Conservation (phyloP, 192 early-diverging fungal genomes). For the Coemansia sp. region DNA sequence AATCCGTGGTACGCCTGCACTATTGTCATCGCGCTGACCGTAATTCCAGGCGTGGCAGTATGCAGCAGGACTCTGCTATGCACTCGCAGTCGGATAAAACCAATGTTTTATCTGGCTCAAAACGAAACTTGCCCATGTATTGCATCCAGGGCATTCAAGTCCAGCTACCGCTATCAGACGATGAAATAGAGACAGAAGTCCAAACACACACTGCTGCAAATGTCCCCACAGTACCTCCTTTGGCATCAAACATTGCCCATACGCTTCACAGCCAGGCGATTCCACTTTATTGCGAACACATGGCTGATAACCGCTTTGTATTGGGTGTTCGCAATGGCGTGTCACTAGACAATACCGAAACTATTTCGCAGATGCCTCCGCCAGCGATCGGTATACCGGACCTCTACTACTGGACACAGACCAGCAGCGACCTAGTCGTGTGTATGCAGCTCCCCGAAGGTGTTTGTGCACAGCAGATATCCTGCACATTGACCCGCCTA, state of each 20-base stretch:
- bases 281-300: constrained; percentile 36
- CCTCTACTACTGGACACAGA: constrained; percentile 70
- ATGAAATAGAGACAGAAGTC: too few relatives aligned
- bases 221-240: background rate
- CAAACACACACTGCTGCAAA: too few relatives aligned
- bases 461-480: constrained; percentile 54
- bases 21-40: constrained; percentile 15
- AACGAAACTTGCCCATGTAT: too few relatives aligned
- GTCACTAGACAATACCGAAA: constrained; percentile 40
- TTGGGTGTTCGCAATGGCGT: constrained; percentile 36
- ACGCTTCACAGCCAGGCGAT: constrained; percentile 41
- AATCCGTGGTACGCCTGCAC: constrained; percentile 16
- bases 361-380: constrained; percentile 1
- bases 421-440: constrained; percentile 60
- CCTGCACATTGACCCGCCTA: constrained; percentile 55
- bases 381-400: constrained; percentile 1
- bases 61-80: too few relatives aligned
- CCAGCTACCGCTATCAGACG: background rate
- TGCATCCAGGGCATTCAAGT: constrained; percentile 32
- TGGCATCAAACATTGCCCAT: constrained; percentile 4
- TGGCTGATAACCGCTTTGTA: constrained; percentile 13
- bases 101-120: too few relatives aligned
- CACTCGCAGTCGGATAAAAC: too few relatives aligned
- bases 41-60: constrained; percentile 3
- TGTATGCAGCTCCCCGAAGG: constrained; percentile 55